Evolutionary conservation across 805 yeast genomes (phyloP), one percentile per base, ranked within the genome.

Genomic region (Candida parachauliodes): DNA sequence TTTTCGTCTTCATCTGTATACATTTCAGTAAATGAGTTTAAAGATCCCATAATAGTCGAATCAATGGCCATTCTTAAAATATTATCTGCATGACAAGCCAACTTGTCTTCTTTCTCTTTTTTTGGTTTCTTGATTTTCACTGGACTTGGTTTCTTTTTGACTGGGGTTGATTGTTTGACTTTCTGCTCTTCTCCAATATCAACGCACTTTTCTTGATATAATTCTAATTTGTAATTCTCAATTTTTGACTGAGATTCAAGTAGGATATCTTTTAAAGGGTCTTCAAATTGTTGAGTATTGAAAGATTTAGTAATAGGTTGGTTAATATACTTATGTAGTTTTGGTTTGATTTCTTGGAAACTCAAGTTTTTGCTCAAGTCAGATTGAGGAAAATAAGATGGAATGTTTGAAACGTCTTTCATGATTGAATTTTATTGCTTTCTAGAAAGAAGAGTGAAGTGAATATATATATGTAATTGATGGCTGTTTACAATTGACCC

Each of bases 61-160:
- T 68, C 74, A 33, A 68, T 67, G 4, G 74, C 74, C 73, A 68
- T 68, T 16, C 69, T 52, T 59, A 68, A 54, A 39, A 68, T 68
- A 38, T 64, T 65, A 34, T 67, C 68, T 2, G 74, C 74, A 43
- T 68, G 74, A 37, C 72, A 68, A 5, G 74, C 74, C 41, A 68
- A 57, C 15, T 59, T 59, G 45, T 68, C 74, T 22, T 47, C 52
- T 15, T 57, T 61, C 20, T 34, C 34, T 21, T 35, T 31, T 26
- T 27, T 27, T 4, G 7, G 20, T 18, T 24, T 20, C 3, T 12
- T 32, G 24, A 21, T 31, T 20, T 27, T 22, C 32, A 18, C n/a
- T 12, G 26, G 26, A 4, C 15, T 24, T 4, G 4, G 15, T 9
- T 22, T 15, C 11, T 21, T 8, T 17, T 32, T 32, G 7, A 32